phyloP scores from a whole-genome alignment of 2,329 filamentous ascomycete species.

The Epichloe sp. region DNA sequence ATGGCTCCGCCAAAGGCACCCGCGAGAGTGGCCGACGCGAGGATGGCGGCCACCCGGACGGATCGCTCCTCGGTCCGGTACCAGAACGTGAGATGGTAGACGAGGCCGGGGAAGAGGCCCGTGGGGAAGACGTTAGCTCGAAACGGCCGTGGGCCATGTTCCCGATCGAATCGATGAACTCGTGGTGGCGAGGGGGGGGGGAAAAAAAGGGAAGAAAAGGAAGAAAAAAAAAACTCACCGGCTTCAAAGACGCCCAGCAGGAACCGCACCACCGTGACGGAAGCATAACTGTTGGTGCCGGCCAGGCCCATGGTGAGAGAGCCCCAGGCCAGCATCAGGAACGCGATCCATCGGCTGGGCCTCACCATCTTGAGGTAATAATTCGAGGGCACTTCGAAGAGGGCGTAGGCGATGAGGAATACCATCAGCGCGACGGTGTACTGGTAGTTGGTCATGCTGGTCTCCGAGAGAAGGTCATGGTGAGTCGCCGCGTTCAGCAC shows the following conservation, averaged over 20 bases:
- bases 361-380: slow-evolving; percentile 51
- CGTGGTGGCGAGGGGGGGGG: no score
- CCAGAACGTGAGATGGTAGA: slow-evolving; percentile 60
- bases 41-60: slow-evolving; percentile 55
- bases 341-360: slow-evolving; percentile 50
- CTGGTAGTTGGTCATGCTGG: slow-evolving; percentile 46
- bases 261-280: slow-evolving; percentile 53
- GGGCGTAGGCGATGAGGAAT: slow-evolving; percentile 45
- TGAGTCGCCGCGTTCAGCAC: slow-evolving; percentile 47
- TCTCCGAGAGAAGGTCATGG: slow-evolving; percentile 50
- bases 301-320: slow-evolving; percentile 55
- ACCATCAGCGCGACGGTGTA: slow-evolving; percentile 47
- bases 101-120: slow-evolving; percentile 41
- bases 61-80: slow-evolving; percentile 59
- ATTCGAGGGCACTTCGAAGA: slow-evolving; percentile 55
- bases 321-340: slow-evolving; percentile 56
- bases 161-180: not conserved
- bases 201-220: accelerated
- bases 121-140: slow-evolving; percentile 36
- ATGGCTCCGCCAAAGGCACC: slow-evolving; percentile 63
- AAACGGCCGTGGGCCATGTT: slow-evolving; percentile 21
- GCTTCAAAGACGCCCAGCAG: slow-evolving; percentile 58
- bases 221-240: not conserved
- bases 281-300: slow-evolving; percentile 45
- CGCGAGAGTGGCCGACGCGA: slow-evolving; percentile 54